Conservation (phyloP, 1,284 basidiomycete species). For the Inonotus obliquus region DNA sequence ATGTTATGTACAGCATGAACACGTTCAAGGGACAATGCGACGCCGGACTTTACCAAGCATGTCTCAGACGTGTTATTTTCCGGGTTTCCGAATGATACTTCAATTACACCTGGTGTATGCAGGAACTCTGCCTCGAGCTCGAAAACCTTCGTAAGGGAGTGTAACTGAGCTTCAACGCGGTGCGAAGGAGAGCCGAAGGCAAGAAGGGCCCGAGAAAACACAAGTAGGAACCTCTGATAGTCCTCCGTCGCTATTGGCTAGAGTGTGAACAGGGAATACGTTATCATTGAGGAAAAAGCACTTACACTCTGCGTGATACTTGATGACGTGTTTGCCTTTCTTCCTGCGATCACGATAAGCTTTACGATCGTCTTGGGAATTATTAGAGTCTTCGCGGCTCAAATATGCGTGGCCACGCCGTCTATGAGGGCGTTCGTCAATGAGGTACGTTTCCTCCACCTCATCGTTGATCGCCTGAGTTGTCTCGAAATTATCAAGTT, state of each 20-base stretch:
- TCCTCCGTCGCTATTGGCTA: slow-evolving; percentile 48
- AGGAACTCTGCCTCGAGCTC: slow-evolving; percentile 69
- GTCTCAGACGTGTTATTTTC: slow-evolving; percentile 59
- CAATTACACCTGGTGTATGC: slow-evolving; percentile 75
- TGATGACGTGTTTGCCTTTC: slow-evolving; percentile 14
- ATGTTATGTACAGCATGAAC: slow-evolving; percentile 70
- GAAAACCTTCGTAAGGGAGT: slow-evolving; percentile 47
- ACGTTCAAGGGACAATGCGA: slow-evolving; percentile 67
- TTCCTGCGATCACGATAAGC: slow-evolving; percentile 15
- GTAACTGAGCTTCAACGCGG: slow-evolving; percentile 78
- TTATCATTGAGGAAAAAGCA: neutral
- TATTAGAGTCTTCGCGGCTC: neutral
- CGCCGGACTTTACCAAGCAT: slow-evolving; percentile 72
- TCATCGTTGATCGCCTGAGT: slow-evolving; percentile 12
- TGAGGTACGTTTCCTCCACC: slow-evolving; percentile 16
- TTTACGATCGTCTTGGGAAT: slow-evolving; percentile 2
- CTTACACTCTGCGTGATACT: slow-evolving; percentile 14
- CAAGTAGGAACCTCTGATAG: slow-evolving; percentile 73
- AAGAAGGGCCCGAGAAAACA: slow-evolving; percentile 77
- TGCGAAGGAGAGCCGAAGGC: slow-evolving; percentile 84
- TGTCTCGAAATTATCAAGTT: slow-evolving; percentile 12
- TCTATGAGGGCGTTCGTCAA: slow-evolving; percentile 9
- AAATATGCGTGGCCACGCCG: slow-evolving; percentile 1
- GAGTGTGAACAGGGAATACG: neutral
- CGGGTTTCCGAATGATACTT: slow-evolving; percentile 69